A percentile compares a stretch with the other conserved stretches of the same genome.
phyloP scores from a whole-genome alignment of 345 rosid species.

The Citrus inodora region DNA sequence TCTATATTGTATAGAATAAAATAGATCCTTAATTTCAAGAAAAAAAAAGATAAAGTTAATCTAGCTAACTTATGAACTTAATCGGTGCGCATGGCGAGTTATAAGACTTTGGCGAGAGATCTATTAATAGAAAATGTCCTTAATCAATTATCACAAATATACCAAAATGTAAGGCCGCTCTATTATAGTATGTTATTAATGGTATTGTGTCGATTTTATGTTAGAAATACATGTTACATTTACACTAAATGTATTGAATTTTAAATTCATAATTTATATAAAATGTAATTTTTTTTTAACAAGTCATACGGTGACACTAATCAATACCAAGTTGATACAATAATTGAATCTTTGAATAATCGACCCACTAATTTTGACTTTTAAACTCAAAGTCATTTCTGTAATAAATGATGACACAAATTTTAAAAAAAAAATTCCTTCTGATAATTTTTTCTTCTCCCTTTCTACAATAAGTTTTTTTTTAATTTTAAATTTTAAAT shows the following conservation, averaged over 20 bases:
- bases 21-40: fast-evolving
- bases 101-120: too few relatives aligned
- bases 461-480: too few relatives aligned
- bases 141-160: too few relatives aligned
- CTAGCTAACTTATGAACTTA: too few relatives aligned
- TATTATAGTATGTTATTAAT: not conserved
- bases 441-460: not conserved
- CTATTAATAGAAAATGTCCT: fast-evolving
- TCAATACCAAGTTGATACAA: not conserved
- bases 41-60: too few relatives aligned
- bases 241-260: too few relatives aligned
- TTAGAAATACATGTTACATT: not conserved
- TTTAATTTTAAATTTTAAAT: too few relatives aligned
- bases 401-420: not conserved
- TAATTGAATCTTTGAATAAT: not conserved
- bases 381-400: not conserved
- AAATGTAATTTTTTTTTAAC: not conserved
- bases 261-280: too few relatives aligned
- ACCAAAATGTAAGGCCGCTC: too few relatives aligned
- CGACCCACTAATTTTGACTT: not conserved
- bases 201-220: not conserved
- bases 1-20: fast-evolving
- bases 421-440: not conserved
- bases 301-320: not conserved
- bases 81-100: too few relatives aligned